These are phyloP conservation scores for Thecaphora thlaspeos DNA, from an alignment of 1,284 basidiomycete species.

Conservation along the genomic window DNA sequence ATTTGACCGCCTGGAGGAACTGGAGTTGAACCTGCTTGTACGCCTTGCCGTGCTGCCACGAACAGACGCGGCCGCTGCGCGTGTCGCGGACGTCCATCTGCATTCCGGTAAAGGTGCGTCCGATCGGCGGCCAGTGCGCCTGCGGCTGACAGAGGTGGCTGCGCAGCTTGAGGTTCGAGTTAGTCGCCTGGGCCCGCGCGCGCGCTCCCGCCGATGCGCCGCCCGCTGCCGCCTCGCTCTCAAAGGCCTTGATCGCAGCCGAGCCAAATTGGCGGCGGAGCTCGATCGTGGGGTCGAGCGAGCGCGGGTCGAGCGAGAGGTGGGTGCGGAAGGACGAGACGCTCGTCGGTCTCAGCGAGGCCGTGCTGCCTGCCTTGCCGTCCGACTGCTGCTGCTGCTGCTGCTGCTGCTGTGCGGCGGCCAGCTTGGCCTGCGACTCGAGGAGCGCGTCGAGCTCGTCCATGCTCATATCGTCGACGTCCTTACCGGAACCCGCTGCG, in stretches of 20 bases:
- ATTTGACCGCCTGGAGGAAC: constrained; percentile 53
- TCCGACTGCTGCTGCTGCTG: too few relatives aligned
- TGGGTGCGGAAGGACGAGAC: constrained; percentile 27
- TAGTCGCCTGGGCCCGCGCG: constrained; percentile 42
- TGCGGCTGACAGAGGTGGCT: constrained; percentile 50
- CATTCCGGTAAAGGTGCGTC: constrained; percentile 51
- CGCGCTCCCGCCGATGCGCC: constrained; percentile 22
- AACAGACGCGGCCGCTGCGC: constrained; percentile 34
- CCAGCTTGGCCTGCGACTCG: constrained; percentile 34
- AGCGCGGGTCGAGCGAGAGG: constrained; percentile 37
- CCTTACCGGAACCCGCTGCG: constrained; percentile 6
- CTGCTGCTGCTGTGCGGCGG: constrained; percentile 1
- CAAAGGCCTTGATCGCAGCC: constrained; percentile 54
- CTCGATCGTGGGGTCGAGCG: constrained; percentile 50
- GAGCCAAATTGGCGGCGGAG: constrained; percentile 54
- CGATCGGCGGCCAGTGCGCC: constrained; percentile 52
- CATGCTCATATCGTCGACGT: constrained; percentile 52
- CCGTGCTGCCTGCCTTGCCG: neutral
- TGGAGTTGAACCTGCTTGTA: constrained; percentile 53
- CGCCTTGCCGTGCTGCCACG: constrained; percentile 47
- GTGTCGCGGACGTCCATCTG: constrained; percentile 45
- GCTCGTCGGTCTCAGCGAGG: neutral
- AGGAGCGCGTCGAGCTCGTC: constrained; percentile 51
- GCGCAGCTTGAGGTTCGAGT: constrained; percentile 49
- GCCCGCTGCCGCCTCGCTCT: constrained; percentile 24